phyloP scores from a whole-genome alignment of 148 eudicot genomes.

The Hydrangea macrophylla region DNA sequence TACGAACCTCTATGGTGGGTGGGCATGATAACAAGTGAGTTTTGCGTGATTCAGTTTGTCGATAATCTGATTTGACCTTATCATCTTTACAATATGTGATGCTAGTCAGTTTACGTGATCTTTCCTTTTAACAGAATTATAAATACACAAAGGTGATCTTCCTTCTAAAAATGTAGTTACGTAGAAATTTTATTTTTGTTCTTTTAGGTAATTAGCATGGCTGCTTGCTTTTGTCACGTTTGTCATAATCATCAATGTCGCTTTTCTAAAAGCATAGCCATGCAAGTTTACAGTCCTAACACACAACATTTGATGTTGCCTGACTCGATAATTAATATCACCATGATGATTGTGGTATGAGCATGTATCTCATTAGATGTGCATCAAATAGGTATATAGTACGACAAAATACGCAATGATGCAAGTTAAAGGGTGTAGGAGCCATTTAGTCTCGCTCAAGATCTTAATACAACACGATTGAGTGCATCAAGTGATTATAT shows the following conservation, averaged over 20 bases:
- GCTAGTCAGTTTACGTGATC: neutral
- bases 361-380: no score
- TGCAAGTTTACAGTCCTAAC: neutral
- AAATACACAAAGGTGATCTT: neutral
- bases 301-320: neutral
- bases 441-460: neutral
- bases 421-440: neutral
- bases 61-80: neutral
- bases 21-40: conserved; percentile 86
- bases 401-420: neutral
- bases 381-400: neutral
- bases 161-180: neutral
- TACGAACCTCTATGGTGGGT: conserved; percentile 87
- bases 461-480: neutral
- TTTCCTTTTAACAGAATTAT: neutral
- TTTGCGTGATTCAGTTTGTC: conserved; percentile 1
- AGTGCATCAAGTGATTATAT: neutral
- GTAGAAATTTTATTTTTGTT: neutral
- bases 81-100: neutral
- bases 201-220: neutral
- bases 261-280: neutral
- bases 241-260: neutral
- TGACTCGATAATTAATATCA: no score
- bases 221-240: neutral
- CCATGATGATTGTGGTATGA: no score